A percentile compares a stretch with the other conserved stretches of the same genome.
phyloP scores from a whole-genome alignment of 2,329 filamentous ascomycete species.

The Epicoccum sorghinum region DNA sequence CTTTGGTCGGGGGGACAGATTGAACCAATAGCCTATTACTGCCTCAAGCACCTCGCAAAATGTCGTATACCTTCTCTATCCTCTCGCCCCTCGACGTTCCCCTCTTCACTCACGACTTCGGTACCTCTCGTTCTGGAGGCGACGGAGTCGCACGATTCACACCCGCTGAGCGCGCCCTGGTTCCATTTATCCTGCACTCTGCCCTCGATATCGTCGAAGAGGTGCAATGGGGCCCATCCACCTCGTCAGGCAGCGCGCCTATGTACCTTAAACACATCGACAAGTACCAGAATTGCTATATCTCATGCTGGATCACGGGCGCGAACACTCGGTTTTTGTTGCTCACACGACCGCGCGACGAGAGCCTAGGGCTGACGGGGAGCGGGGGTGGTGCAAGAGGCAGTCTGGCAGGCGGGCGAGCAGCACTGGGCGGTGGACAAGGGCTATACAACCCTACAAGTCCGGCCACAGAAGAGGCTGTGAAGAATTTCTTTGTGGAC shows the following conservation, averaged over 20 bases:
- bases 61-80: conserved; percentile 99
- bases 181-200: conserved; percentile 96
- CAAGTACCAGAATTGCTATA: conserved; percentile 94
- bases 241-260: conserved; percentile 34
- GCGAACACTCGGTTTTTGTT: conserved; percentile 94
- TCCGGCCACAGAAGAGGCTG: conserved; percentile 91
- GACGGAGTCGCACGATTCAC: conserved; percentile 90
- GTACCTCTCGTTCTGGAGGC: conserved; percentile 92
- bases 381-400: conserved; percentile 32
- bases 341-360: conserved; percentile 76
- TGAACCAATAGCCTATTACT: too few species aligned
- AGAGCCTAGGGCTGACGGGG: conserved; percentile 34
- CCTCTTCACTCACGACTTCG: conserved; percentile 96
- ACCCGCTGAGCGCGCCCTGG: conserved; percentile 88
- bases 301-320: conserved; percentile 92
- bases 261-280: conserved; percentile 98
- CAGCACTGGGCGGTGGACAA: conserved; percentile 29
- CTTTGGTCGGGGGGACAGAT: not conserved
- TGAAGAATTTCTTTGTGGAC: conserved; percentile 92
- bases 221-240: conserved; percentile 77
- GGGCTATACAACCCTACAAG: conserved; percentile 78
- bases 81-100: conserved; percentile 95
- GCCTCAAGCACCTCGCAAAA: conserved; percentile 50
- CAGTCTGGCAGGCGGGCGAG: conserved; percentile 40
- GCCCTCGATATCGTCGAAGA: conserved; percentile 95